Base-by-base conservation (phyloP, 75 land plant genomes). In the Sequoiadendron giganteum region DNA sequence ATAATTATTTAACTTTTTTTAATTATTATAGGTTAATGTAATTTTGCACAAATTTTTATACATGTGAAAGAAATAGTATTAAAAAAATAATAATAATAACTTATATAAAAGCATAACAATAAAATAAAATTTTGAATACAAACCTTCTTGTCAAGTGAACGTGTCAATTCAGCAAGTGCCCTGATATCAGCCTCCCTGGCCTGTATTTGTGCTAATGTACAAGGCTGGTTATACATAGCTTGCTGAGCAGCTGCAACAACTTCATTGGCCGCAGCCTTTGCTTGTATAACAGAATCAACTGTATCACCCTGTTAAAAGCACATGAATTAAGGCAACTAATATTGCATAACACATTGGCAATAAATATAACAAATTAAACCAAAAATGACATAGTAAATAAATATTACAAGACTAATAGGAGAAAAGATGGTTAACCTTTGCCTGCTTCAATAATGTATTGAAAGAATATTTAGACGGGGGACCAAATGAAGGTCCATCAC, bases 101-200 rank as follows among this genome's bases (percentile, higher is more conserved):
- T 81, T 25, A 8, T 25, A 43, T 43, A 43, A 43, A 42, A 42
- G 48, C 18, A 43, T 5, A 43, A 81, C 30, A 6, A 47, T 79
- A 82, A 82, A 6, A 47, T 79, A 82, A 82, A 82, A 28, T 82
- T 42, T 8, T 25, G 25, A 28, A 81, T 43, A 82, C 84, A 81
- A 38, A 96, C 99, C 96, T 96, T 97, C 89, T 95, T 96, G 83
- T 95, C 95, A 82, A 96, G 92, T 73, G 93, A 91, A 72, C 92
- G 93, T 85, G 91, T 85, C 85, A 97, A 81, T 42, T 97, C 97
- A 81, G 95, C 92, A 72, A 97, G 90, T 85, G 98, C 98, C 80
- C 93, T 91, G 36, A 95, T 90, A 90, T 96, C 98, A 83, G 96
- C 97, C 89, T 97, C 99, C 88, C 90, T 94, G 87, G 95, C 95